Conservation (phyloP, 495 filamentous ascomycete genomes). For the Xylaria curta region DNA sequence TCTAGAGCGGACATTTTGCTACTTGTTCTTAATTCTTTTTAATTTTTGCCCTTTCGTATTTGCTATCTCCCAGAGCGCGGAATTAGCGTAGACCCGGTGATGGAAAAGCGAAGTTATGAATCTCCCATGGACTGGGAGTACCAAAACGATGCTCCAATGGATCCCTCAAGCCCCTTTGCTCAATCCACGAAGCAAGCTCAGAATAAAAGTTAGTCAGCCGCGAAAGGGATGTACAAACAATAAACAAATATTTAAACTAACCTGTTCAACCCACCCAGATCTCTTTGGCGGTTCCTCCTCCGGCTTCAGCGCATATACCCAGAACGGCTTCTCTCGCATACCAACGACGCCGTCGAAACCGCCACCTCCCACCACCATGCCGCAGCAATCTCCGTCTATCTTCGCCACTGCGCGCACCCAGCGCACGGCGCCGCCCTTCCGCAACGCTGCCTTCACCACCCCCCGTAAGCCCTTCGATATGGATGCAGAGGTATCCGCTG, state of each 20-base stretch:
- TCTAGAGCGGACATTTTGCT: not conserved
- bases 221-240: not conserved
- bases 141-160: conserved; percentile 50
- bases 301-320: conserved; percentile 31
- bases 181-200: conserved; percentile 39
- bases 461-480: conserved; percentile 73
- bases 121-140: conserved; percentile 61
- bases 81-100: conserved; percentile 24
- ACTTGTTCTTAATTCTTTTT: not conserved
- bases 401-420: conserved; percentile 47
- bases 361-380: conserved; percentile 41
- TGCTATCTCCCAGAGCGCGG: conserved; percentile 7
- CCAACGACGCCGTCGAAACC: conserved; percentile 43
- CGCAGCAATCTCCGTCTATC: conserved; percentile 34
- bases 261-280: conserved; percentile 15
- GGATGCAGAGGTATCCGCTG: conserved; percentile 67
- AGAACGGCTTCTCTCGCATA: conserved; percentile 45
- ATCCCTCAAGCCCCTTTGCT: conserved; percentile 55
- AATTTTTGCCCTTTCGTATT: not conserved
- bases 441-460: conserved; percentile 76
- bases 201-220: conserved; percentile 30
- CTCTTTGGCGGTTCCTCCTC: conserved; percentile 30
- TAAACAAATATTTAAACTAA: conserved; percentile 7
- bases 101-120: conserved; percentile 53
- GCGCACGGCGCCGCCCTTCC: conserved; percentile 58